Evolutionary conservation across 176 grass and related monocot genomes (phyloP).

Genomic region (Rhynchospora tenuis): DNA sequence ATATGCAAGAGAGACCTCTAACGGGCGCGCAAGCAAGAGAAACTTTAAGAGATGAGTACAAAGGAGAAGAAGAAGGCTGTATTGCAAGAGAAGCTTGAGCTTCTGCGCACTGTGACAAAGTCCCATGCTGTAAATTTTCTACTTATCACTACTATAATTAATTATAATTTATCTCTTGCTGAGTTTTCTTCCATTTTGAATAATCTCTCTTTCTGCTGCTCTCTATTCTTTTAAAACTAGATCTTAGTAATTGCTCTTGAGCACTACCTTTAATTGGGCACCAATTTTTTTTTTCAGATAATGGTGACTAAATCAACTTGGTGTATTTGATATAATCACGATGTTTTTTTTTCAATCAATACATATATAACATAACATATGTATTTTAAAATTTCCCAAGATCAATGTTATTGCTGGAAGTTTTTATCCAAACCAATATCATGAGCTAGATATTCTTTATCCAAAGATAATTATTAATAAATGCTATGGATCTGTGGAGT

Average conservation of each 20-base stretch:
- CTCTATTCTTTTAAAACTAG: background rate
- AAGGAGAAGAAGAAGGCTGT: constrained; percentile 39
- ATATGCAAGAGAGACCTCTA: background rate
- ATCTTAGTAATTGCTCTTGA: background rate
- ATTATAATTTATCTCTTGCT: background rate
- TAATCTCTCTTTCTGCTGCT: background rate
- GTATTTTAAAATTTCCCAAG: too few species aligned
- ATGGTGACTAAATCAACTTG: background rate
- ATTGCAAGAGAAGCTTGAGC: constrained; percentile 55
- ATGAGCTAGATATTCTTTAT: background rate
- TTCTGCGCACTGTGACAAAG: constrained; percentile 47
- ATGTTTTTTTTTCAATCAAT: too few species aligned
- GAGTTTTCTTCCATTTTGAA: background rate
- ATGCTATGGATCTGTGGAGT: background rate
- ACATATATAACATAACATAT: too few species aligned
- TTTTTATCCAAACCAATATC: background rate
- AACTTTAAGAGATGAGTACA: constrained; percentile 33
- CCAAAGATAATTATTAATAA: background rate
- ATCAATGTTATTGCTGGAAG: background rate
- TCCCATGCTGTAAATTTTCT: constrained; percentile 40
- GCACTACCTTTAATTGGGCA: background rate
- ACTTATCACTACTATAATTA: background rate
- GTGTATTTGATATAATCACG: background rate
- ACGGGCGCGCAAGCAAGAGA: constrained; percentile 14
- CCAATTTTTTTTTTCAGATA: background rate